Percentiles rank a stretch among this genome's conserved stretches.
These are phyloP conservation scores for Aspergillus aculeatus DNA, from an alignment of 2,329 filamentous ascomycete species.

Conservation along the genomic window DNA sequence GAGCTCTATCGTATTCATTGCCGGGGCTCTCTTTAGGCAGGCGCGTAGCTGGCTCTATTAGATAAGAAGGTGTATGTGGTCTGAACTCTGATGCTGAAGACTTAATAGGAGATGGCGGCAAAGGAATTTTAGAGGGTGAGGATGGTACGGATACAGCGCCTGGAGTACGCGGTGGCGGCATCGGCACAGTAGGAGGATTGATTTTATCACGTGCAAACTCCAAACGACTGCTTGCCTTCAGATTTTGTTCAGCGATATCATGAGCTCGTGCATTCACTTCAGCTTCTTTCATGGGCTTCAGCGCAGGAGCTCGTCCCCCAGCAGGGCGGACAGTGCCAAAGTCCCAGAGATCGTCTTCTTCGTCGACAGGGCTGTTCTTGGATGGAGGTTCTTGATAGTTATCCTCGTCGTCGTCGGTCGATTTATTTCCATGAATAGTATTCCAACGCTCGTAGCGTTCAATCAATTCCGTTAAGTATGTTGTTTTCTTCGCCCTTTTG, in stretches of 20 bases:
- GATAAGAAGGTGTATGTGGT: conserved; percentile 49
- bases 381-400: conserved; percentile 44
- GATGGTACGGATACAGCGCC: conserved; percentile 36
- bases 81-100: conserved; percentile 50
- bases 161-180: conserved; percentile 51
- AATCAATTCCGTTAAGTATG: conserved; percentile 94
- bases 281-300: conserved; percentile 75
- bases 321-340: conserved; percentile 91
- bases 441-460: conserved; percentile 87
- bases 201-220: conserved; percentile 35
- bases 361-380: conserved; percentile 48
- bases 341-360: conserved; percentile 86
- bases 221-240: conserved; percentile 26
- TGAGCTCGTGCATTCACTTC: conserved; percentile 72
- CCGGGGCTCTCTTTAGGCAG: conserved; percentile 37
- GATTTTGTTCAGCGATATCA: conserved; percentile 31
- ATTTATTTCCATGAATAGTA: conserved; percentile 71
- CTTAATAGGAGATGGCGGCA: conserved; percentile 61
- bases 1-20: conserved; percentile 42
- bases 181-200: conserved; percentile 57
- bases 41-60: conserved; percentile 41
- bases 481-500: conserved; percentile 86
- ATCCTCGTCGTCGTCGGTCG: conserved; percentile 63
- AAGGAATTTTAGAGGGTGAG: conserved; percentile 59
- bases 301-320: conserved; percentile 59